Base-by-base conservation (phyloP, 257 asterid genomes). In the Craterostigma plantagineum region DNA sequence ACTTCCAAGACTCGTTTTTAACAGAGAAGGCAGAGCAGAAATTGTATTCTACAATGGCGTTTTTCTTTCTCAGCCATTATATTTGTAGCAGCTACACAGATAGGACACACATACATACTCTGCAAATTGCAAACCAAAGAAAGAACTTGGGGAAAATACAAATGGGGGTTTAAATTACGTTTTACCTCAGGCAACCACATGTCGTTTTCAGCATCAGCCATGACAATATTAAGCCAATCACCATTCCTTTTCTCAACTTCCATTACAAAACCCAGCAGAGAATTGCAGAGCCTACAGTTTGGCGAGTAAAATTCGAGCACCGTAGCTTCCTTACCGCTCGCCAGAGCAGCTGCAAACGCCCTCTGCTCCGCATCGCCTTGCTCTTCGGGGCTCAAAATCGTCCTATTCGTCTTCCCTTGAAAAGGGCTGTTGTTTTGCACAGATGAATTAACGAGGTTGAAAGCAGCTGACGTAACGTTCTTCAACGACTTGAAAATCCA, bases 171-270 rank as follows among this genome's bases (percentile, higher is more conserved):
- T 23, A 5, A 49, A 16, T 3, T 11, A 18, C 30, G 35, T 1
- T 23, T n/a, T 43, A 83, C 95, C 93, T 83, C 93, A 35, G 95
- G 95, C 55, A 83, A 56, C 95, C 95, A 83, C 36, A 50, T 51
- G 41, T 69, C 64, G 42, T 76, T 76, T 56, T 73, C 93, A 0
- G 93, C 92, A 65, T 73, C 95, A 43, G 74, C 92, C 81, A 76
- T 61, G 43, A 76, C 87, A 49, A 84, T 63, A 57, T 65, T 73
- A 23, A 84, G 81, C 92, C 93, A 79, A 49, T 69, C 76, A 33
- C 68, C 48, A 43, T 83, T 73, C 57, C 81, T 60, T 11, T 62
- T 72, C 64, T 76, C 84, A 35, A 79, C 67, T 45, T 79, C 87
- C 45, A 15, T 50, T 17, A 84, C 93, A 42, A 84, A 73, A 53